Percentiles rank a stretch among this genome's conserved stretches.
These are phyloP conservation scores for Dictyostelium brefeldianum DNA, from an alignment of 78 protist species.

Conservation along the genomic window DNA sequence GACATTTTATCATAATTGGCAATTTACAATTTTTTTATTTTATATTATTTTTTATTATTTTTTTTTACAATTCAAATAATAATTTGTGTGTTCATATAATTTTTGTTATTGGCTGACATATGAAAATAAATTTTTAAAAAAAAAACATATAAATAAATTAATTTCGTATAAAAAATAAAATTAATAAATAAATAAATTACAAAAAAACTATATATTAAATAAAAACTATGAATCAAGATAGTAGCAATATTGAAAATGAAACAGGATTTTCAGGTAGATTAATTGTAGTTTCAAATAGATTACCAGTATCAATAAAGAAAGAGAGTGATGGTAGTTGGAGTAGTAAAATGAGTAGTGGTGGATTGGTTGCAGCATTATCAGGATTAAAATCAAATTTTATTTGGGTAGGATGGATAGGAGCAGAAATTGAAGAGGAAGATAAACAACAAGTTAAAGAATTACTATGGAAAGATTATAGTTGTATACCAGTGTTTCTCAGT, in stretches of 20 bases:
- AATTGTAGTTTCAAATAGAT: slow-evolving; percentile 76
- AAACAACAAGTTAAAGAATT: slow-evolving; percentile 20
- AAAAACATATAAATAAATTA: too few species aligned
- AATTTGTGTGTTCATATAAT: too few species aligned
- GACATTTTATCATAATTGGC: too few species aligned
- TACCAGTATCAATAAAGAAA: slow-evolving; percentile 74
- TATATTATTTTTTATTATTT: too few species aligned
- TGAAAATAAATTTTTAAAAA: too few species aligned
- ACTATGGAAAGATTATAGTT: slow-evolving; percentile 50
- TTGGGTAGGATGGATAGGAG: slow-evolving; percentile 83
- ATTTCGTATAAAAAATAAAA: neutral
- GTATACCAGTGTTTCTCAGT: slow-evolving; percentile 86
- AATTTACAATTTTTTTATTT: too few species aligned
- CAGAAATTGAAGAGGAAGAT: slow-evolving; percentile 69
- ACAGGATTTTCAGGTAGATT: slow-evolving; percentile 50
- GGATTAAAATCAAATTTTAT: slow-evolving; percentile 65
- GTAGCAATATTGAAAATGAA: slow-evolving; percentile 17
- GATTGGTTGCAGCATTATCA: slow-evolving; percentile 78
- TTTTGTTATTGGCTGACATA: too few species aligned
- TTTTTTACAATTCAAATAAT: too few species aligned
- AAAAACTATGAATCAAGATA: slow-evolving; percentile 5
- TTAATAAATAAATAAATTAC: neutral
- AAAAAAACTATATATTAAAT: too few species aligned
- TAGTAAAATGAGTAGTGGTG: slow-evolving; percentile 81
- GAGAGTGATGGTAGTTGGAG: slow-evolving; percentile 60